These are phyloP conservation scores for Amauroascus niger DNA, from an alignment of 2,329 filamentous ascomycete genomes.

Conservation along the genomic window DNA sequence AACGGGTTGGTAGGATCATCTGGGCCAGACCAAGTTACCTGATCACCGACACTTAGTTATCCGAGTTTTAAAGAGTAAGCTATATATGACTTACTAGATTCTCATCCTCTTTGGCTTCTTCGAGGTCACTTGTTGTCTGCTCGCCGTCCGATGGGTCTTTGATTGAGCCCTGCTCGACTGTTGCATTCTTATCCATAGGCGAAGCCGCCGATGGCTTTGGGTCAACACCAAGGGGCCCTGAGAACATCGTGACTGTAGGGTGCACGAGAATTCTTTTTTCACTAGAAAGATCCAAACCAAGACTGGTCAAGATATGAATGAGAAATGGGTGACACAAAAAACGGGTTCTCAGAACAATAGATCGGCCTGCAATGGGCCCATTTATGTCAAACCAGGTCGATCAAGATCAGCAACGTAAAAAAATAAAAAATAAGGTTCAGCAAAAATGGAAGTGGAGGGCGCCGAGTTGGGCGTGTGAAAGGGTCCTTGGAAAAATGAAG, in stretches of 20 bases:
- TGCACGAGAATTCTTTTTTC: background rate
- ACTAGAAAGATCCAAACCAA: background rate
- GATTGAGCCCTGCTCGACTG: background rate
- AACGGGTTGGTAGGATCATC: slow-evolving; percentile 41
- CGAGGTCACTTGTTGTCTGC: background rate
- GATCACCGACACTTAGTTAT: background rate
- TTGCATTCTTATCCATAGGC: background rate
- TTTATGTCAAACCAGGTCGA: background rate
- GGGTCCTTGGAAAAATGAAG: background rate
- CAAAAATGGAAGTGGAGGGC: background rate
- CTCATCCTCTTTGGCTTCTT: slow-evolving; percentile 9
- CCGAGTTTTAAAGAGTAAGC: background rate
- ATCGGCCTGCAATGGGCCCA: too few relatives aligned
- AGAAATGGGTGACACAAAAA: background rate
- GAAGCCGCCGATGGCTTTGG: background rate
- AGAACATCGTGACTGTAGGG: background rate
- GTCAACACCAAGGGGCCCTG: background rate
- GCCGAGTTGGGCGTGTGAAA: background rate
- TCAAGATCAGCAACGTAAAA: background rate
- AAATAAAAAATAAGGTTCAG: background rate
- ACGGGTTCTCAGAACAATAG: background rate
- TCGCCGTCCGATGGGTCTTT: background rate
- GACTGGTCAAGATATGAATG: background rate
- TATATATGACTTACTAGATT: slow-evolving; percentile 9
- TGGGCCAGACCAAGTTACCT: slow-evolving; percentile 41